These are phyloP conservation scores for Exserohilum turcica DNA, from an alignment of 2,329 filamentous ascomycete genomes.

Conservation along the genomic window DNA sequence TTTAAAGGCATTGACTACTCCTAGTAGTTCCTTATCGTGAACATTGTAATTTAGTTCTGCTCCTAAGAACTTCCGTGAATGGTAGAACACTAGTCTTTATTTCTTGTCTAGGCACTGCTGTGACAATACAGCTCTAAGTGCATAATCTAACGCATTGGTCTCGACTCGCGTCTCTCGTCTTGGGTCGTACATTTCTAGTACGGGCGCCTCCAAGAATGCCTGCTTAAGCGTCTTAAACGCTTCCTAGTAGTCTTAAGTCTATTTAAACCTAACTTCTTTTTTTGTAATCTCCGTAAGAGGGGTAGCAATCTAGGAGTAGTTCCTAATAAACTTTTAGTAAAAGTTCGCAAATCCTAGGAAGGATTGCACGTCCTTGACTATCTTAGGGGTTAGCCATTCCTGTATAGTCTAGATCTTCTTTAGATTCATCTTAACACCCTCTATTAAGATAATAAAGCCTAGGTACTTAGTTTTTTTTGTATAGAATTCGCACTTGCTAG, in stretches of 20 bases:
- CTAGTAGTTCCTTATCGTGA: constrained; percentile 17
- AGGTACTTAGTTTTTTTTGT: constrained; percentile 36
- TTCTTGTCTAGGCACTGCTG: constrained; percentile 16
- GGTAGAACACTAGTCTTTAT: constrained; percentile 22
- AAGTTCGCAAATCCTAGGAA: not conserved
- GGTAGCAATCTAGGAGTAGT: not conserved
- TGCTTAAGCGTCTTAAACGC: constrained; percentile 2
- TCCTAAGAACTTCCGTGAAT: constrained; percentile 22
- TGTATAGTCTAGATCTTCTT: constrained; percentile 31
- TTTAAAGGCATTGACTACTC: not conserved
- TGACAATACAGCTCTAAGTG: not conserved
- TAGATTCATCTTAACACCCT: constrained; percentile 32
- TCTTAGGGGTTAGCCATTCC: constrained; percentile 27
- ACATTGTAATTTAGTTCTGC: constrained; percentile 18
- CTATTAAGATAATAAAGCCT: constrained; percentile 32
- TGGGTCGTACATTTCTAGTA: constrained; percentile 1
- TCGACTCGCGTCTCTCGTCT: not conserved
- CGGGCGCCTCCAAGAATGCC: not conserved
- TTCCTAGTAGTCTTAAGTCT: not conserved
- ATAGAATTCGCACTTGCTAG: constrained; percentile 42
- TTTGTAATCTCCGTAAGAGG: not conserved
- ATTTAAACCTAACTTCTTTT: not conserved
- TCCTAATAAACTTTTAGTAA: constrained; percentile 1
- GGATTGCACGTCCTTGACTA: constrained; percentile 18
- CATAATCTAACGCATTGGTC: constrained; percentile 1